phyloP scores from a whole-genome alignment of 306 rosid species.

The Trifolium repens region DNA sequence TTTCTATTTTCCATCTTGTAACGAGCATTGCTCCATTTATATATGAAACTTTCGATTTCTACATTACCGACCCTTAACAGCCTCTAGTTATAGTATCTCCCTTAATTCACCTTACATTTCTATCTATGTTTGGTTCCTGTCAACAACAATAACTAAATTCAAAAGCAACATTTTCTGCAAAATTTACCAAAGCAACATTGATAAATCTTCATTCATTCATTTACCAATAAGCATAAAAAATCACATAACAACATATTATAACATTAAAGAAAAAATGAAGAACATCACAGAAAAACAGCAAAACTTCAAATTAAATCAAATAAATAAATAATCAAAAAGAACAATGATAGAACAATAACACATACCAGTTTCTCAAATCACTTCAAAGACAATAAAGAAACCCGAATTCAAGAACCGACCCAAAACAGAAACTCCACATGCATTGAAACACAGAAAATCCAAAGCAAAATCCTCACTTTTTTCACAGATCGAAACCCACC shows the following conservation, averaged over 20 bases:
- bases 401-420: constrained; percentile 12
- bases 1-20: not conserved
- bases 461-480: constrained; percentile 19
- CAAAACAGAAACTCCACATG: constrained; percentile 48
- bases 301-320: constrained; percentile 3
- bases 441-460: constrained; percentile 41
- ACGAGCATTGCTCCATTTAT: not conserved
- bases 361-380: constrained; percentile 22
- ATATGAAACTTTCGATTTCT: not conserved
- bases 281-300: not conserved
- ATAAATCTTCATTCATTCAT: not conserved
- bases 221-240: constrained; percentile 16
- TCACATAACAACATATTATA: not conserved
- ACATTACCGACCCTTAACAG: not conserved
- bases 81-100: not conserved
- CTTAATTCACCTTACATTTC: not conserved
- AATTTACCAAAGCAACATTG: constrained; percentile 13
- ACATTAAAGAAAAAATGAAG: constrained; percentile 1
- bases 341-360: not conserved
- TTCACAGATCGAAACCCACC: constrained; percentile 44
- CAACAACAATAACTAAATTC: constrained; percentile 13
- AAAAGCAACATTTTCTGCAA: not conserved
- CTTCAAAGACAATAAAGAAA: constrained; percentile 9
- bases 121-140: not conserved
- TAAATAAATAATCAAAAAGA: not conserved